Evolutionary conservation across 164 flowering plant species (phyloP), one percentile per base, ranked within the genome.

Genomic region (Vitis vinifera): DNA sequence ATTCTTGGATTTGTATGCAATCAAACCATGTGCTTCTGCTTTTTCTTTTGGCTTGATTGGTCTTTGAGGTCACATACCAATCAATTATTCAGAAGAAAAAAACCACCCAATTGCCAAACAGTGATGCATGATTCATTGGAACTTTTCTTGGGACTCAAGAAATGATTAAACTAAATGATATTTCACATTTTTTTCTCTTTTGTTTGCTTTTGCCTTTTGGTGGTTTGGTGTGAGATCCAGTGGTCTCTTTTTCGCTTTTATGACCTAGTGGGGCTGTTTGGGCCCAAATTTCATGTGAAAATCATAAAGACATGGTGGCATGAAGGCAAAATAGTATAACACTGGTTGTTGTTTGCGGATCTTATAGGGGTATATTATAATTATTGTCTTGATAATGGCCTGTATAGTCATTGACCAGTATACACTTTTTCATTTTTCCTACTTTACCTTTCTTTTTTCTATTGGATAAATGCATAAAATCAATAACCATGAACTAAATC

Each of bases 281-380:
- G 75, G 71, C 59, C 70, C 75, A 56, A 55, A 44, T 51, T 30
- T 66, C 73, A 72, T 78, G 71, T 69, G 75, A 62, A 59, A 71
- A 23, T 29, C 9, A 3, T 49, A 55, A 59, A 63, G 51, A 53
- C 19, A 63, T 12, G 17, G 63, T 51, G 61, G 62, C 66, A 62
- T 58, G 56, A 27, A 37, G 44, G 44, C 44, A 69, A 59, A 68
- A 59, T 51, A 17, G 58, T 2, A 59, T 50, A 11, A 6, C 52
- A 76, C 63, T 63, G 68, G 68, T 72, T 9, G 68, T 66, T 51
- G 66, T 44, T 59, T 4, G 58, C 62, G 61, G 73, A 75, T 71
- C 68, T 70, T 53, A 14, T 60, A 11, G 15, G 44, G 44, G 44
- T 6, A 37, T 37, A 37, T 56, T 13, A 17, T 31, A 9, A 55